phyloP scores from a whole-genome alignment of 768 basidiomycete genomes.

The Leccinum pellstonianum region DNA sequence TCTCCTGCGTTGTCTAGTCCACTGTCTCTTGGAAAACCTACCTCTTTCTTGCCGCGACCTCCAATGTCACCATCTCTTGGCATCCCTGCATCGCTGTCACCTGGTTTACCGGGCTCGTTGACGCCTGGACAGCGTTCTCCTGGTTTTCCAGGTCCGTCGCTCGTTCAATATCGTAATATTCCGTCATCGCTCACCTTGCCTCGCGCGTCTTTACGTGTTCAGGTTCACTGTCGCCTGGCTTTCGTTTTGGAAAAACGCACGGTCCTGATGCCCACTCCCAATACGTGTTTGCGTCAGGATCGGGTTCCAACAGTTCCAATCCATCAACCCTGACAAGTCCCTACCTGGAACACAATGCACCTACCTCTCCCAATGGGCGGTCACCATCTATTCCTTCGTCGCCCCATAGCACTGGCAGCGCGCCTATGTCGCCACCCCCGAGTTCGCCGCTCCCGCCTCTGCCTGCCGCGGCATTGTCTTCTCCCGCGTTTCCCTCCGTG shows the following conservation, averaged over 20 bases:
- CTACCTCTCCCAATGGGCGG: conserved; percentile 7
- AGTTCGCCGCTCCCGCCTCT: conserved; percentile 23
- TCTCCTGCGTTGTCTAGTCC: conserved; percentile 16
- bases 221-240: conserved; percentile 22
- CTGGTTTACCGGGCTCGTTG: conserved; percentile 20
- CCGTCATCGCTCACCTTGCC: conserved; percentile 6
- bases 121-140: conserved; percentile 24
- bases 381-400: conserved; percentile 10
- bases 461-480: conserved; percentile 15
- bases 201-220: background rate
- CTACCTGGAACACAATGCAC: background rate
- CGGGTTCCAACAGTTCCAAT: conserved; percentile 10
- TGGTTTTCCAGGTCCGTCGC: conserved; percentile 24
- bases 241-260: conserved; percentile 16
- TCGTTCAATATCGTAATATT: conserved; percentile 7
- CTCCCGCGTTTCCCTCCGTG: conserved; percentile 8
- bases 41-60: conserved; percentile 8
- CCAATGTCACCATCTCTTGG: conserved; percentile 8
- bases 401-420: background rate
- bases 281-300: conserved; percentile 21
- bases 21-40: conserved; percentile 10
- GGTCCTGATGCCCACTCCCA: conserved; percentile 8
- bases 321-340: conserved; percentile 2
- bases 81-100: conserved; percentile 16
- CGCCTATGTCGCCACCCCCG: conserved; percentile 27